Evolutionary conservation across 1,284 basidiomycete species (phyloP).

Genomic region (Ceraceosorus guamensis): DNA sequence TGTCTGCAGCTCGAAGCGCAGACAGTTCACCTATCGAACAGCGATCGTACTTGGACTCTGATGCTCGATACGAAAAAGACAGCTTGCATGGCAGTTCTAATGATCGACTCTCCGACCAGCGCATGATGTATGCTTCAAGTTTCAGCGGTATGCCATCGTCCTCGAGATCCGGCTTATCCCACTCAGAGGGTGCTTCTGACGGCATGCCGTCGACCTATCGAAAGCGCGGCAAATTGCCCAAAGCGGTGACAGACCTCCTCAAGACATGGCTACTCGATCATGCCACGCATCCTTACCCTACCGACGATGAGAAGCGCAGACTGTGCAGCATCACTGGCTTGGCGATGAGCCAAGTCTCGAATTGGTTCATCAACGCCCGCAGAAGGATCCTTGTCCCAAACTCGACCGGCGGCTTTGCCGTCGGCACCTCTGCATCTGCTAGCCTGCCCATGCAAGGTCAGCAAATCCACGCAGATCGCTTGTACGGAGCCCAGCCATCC

Average conservation of each 20-base stretch:
- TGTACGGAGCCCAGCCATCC: too few relatives aligned
- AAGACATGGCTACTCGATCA: slow-evolving; percentile 84
- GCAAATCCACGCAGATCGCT: too few relatives aligned
- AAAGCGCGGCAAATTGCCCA: slow-evolving; percentile 74
- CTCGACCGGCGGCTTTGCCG: slow-evolving; percentile 2
- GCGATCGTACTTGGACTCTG: too few relatives aligned
- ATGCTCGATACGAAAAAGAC: too few relatives aligned
- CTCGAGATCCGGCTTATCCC: too few relatives aligned
- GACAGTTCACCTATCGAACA: too few relatives aligned
- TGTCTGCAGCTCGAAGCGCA: too few relatives aligned
- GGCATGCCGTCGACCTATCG: slow-evolving; percentile 17
- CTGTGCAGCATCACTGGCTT: slow-evolving; percentile 74
- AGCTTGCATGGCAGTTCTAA: too few relatives aligned
- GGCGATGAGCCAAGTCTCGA: slow-evolving; percentile 70
- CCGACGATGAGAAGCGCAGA: slow-evolving; percentile 81
- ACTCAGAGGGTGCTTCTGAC: not conserved
- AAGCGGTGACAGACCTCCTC: slow-evolving; percentile 78
- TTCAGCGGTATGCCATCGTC: too few relatives aligned
- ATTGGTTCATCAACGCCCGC: slow-evolving; percentile 45
- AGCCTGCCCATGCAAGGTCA: too few relatives aligned
- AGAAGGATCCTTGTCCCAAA: slow-evolving; percentile 34
- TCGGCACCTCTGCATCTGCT: not conserved
- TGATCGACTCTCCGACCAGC: too few relatives aligned
- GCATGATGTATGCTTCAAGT: too few relatives aligned
- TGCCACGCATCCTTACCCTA: slow-evolving; percentile 79